Base-by-base conservation (phyloP, 2,329 filamentous ascomycete genomes). In the Setomelanomma holmii region DNA sequence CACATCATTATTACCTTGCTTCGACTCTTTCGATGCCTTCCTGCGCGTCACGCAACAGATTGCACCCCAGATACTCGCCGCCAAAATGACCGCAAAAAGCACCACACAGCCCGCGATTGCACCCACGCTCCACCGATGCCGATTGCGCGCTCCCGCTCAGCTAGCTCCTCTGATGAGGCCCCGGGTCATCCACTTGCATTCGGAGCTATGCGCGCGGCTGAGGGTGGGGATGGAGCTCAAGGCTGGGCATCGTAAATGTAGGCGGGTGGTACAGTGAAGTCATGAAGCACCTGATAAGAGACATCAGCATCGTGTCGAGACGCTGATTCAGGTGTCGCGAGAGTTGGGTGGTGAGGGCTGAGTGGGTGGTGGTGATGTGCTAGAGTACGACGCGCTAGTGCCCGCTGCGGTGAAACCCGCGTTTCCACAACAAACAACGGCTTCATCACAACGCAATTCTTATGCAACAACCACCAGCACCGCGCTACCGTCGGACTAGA, bases 371-470 rank as follows among this genome's bases (percentile, higher is more conserved):
- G 39, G 21, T 6, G 20, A 21, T 8, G 5, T 4, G 39, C 12
- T 30, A 38, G 39, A 36, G 51, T 59, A 53, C 51, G 30, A 36
- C 23, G 16, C 40, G 51, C 49, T 55, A 53, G 56, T 22, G 19
- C 16, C 23, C 40, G 30, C 6, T 3, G 19, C 27, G 12, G 33
- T 45, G 30, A 23, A 45, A 42, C 33, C 14, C 54, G 58, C 45
- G 51, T 61, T 57, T 49, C 54, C 56, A 61, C 56, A 63, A 65
- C 60, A 63, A 65, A 63, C 60, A 65, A 48, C 39, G 23, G 44
- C 43, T 20, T 30, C 35, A 46, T 30, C 30, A 38, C 42, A 41
- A 30, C 52, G 48, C 50, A 57, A 59, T 66, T 67, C 49, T 63
- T 67, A 66, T 56, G 45, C 7, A 27, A 42, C 49, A 40, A 42